Conservation (phyloP, 345 rosid species). For the Geranium rotundifolium region DNA sequence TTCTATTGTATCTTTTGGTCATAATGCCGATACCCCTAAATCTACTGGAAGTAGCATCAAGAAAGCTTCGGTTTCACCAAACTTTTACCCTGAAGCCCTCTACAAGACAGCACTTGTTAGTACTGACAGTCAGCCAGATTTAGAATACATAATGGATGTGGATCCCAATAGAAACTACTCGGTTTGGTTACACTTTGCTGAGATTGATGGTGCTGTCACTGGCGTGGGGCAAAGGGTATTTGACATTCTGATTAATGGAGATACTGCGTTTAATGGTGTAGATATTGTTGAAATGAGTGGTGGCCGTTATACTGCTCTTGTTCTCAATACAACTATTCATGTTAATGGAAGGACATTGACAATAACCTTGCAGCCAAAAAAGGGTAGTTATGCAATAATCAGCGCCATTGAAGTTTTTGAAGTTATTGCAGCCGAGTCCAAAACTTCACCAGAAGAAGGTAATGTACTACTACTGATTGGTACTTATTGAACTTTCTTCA, state of each 20-base stretch:
- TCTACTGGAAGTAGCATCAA: slow-evolving; percentile 57
- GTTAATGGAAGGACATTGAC: slow-evolving; percentile 79
- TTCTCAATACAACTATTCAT: slow-evolving; percentile 63
- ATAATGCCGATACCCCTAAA: slow-evolving; percentile 41
- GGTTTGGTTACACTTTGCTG: slow-evolving; percentile 89
- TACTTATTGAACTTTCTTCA: neutral
- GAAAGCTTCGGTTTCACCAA: slow-evolving; percentile 58
- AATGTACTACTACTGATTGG: slow-evolving; percentile 1
- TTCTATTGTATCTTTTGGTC: slow-evolving; percentile 46
- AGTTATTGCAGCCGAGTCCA: slow-evolving; percentile 51
- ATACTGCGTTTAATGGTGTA: slow-evolving; percentile 33
- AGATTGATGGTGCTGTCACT: slow-evolving; percentile 63
- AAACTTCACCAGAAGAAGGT: slow-evolving; percentile 81
- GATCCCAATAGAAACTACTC: slow-evolving; percentile 90
- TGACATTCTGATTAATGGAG: slow-evolving; percentile 72
- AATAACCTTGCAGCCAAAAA: slow-evolving; percentile 55
- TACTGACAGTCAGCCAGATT: slow-evolving; percentile 55
- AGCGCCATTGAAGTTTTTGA: slow-evolving; percentile 93
- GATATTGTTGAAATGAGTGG: slow-evolving; percentile 69
- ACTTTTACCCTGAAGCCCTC: slow-evolving; percentile 78
- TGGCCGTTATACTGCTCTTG: slow-evolving; percentile 53
- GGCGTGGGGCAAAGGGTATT: slow-evolving; percentile 65
- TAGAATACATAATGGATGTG: slow-evolving; percentile 63
- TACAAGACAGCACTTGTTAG: slow-evolving; percentile 73
- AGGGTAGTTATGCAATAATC: slow-evolving; percentile 51